Percentiles rank a stretch among this genome's conserved stretches.
phyloP scores from a whole-genome alignment of 352 stramenopile species.

The Phytophthora constricta region DNA sequence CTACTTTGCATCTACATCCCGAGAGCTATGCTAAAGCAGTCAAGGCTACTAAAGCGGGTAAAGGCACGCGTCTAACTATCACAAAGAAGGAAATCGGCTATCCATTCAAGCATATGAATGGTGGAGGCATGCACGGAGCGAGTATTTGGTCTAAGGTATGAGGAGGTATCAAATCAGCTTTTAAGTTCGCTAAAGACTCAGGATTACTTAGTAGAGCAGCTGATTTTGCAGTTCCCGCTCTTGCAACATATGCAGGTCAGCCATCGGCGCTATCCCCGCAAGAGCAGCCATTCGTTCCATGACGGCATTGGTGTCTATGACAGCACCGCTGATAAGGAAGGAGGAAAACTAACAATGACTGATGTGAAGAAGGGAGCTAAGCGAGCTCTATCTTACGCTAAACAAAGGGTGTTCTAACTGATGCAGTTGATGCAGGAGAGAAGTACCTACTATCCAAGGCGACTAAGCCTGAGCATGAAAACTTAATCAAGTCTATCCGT shows the following conservation, averaged over 20 bases:
- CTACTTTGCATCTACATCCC: conserved; percentile 13
- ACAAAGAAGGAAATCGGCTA: conserved; percentile 4
- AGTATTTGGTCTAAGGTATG: too few species aligned
- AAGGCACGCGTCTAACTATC: not conserved
- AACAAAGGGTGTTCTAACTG: not conserved
- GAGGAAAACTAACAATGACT: not conserved
- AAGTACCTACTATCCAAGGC: not conserved
- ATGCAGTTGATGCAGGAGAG: not conserved
- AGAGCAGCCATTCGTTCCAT: too few species aligned
- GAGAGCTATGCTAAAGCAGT: conserved; percentile 9
- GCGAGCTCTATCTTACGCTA: not conserved
- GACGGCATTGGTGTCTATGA: conserved; percentile 14
- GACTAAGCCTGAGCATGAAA: not conserved
- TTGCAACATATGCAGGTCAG: not conserved
- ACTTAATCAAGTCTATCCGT: too few species aligned
- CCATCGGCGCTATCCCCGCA: not conserved
- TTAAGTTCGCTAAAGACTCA: too few species aligned
- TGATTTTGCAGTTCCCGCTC: too few species aligned
- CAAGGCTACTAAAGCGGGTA: conserved; percentile 4
- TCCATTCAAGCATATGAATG: not conserved
- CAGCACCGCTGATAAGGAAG: not conserved
- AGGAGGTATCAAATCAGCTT: too few species aligned
- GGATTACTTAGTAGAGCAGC: too few species aligned
- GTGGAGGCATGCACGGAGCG: conserved; percentile 14
- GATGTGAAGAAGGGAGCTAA: not conserved